Percentiles rank a stretch among this genome's conserved stretches.
phyloP scores from a whole-genome alignment of 2,329 filamentous ascomycete species.

The Colletotrichum sp. region DNA sequence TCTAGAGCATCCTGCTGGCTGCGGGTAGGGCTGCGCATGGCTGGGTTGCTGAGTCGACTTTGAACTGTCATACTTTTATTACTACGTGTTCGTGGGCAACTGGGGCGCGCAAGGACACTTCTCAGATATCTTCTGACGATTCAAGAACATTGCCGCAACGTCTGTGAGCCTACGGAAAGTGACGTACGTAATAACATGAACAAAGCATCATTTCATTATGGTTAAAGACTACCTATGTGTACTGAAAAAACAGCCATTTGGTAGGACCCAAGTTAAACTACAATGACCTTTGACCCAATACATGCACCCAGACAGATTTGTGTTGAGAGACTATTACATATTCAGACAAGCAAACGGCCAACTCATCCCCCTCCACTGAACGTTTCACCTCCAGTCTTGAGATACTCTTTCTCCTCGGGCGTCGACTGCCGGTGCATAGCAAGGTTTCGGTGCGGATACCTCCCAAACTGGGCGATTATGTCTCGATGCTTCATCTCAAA shows the following conservation, averaged over 20 bases:
- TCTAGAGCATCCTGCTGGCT: not conserved
- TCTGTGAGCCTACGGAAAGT: not conserved
- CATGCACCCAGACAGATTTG: not conserved
- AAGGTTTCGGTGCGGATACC: conserved; percentile 64
- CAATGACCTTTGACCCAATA: not conserved
- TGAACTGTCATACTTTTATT: not conserved
- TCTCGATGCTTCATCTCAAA: conserved; percentile 51
- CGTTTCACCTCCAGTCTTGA: conserved; percentile 48
- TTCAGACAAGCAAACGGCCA: not conserved
- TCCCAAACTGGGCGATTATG: conserved; percentile 58
- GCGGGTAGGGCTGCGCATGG: not conserved
- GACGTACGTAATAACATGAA: rapidly evolving
- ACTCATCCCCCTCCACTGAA: conserved; percentile 27
- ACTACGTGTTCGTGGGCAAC: not conserved
- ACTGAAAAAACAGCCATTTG: not conserved
- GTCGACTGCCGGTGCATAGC: conserved; percentile 53
- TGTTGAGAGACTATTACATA: not conserved
- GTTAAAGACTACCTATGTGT: not conserved
- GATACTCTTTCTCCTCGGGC: conserved; percentile 52
- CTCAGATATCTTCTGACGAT: rapidly evolving
- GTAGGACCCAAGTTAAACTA: rapidly evolving
- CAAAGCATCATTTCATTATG: not conserved
- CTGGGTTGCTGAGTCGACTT: not conserved
- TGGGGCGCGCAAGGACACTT: not conserved
- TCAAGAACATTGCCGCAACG: not conserved